phyloP scores from a whole-genome alignment of 495 filamentous ascomycete genomes.

The Penicillium subrubescens region DNA sequence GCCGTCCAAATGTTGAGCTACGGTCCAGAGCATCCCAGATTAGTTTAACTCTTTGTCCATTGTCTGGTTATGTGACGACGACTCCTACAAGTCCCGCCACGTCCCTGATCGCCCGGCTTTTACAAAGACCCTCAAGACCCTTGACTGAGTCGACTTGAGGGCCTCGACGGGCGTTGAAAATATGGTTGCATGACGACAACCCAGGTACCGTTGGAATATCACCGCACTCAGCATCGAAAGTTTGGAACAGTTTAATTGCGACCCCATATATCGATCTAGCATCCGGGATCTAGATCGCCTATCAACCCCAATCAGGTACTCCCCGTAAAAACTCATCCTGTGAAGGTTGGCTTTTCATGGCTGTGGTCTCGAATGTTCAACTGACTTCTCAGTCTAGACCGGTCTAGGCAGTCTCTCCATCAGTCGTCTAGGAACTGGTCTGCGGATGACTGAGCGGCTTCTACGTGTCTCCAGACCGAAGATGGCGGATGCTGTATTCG shows the following conservation, averaged over 20 bases:
- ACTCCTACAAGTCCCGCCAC: slow-evolving; percentile 16
- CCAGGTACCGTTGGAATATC: background rate
- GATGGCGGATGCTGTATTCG: background rate
- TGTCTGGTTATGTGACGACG: slow-evolving; percentile 27
- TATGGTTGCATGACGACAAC: slow-evolving; percentile 18
- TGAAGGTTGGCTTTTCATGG: background rate
- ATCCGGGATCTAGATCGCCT: background rate
- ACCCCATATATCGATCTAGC: background rate
- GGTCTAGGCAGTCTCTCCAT: background rate
- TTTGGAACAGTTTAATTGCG: background rate
- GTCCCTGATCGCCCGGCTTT: slow-evolving; percentile 17
- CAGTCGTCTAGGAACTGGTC: background rate
- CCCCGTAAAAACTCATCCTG: background rate
- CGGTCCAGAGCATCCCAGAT: background rate
- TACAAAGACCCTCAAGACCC: slow-evolving; percentile 3
- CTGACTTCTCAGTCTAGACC: background rate
- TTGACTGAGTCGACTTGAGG: slow-evolving; percentile 9
- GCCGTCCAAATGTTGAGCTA: background rate
- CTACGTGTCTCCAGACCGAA: background rate
- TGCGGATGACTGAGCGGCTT: background rate
- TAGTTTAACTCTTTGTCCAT: background rate
- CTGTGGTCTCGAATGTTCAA: background rate
- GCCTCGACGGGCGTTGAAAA: background rate
- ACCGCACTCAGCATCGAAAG: background rate
- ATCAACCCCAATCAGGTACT: background rate